Base-by-base conservation (phyloP, 23 red algal genomes). In the Gracilaria gracilis region DNA sequence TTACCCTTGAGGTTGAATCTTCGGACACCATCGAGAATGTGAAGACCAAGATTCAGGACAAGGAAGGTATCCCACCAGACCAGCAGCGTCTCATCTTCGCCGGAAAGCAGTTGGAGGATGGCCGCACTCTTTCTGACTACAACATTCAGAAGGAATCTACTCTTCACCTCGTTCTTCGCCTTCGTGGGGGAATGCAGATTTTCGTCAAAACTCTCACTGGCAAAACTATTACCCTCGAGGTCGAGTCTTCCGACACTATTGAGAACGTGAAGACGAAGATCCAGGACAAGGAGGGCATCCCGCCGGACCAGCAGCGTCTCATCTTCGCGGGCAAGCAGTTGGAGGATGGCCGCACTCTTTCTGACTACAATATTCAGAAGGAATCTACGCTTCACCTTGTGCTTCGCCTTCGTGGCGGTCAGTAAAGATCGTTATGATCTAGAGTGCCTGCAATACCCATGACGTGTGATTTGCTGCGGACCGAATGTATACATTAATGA, bases 121-220 rank as follows among this genome's bases (percentile, higher is more conserved):
- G 96, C 39, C 93, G 96, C 42, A 98, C 96, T n/a, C 91, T 98
- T 32, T 89, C 75, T 11, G 96, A 98, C 64, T 98, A 98, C 81
- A 98, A 98, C 77, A 98, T 98, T 81, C 96, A 98, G 88, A 98
- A 98, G 59, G 96, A 98, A 85, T 95, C 91, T 39, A 98, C 96
- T 37, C 92, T 98, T 65, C 96, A 98, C 75, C 88, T 98, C 23
- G 96, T 98, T 9, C 82, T 98, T 40, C 96, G 96, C 57, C 85
- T 98, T 50, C 93, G 96, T 51, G 96, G 92, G 44, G 92, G 92
- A 61, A 98, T 98, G 74, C 96, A 98, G 67, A 98, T 98, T 62
- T 98, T 98, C 69, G 96, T 98, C 17, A 98, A 98, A 93, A 98
- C 96, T 38, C 75, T 98, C 16, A 98, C 96, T 40, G 96, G 96